Evolutionary conservation across 306 rosid species (phyloP).

Genomic region (Psophocarpus tetragonolobus): DNA sequence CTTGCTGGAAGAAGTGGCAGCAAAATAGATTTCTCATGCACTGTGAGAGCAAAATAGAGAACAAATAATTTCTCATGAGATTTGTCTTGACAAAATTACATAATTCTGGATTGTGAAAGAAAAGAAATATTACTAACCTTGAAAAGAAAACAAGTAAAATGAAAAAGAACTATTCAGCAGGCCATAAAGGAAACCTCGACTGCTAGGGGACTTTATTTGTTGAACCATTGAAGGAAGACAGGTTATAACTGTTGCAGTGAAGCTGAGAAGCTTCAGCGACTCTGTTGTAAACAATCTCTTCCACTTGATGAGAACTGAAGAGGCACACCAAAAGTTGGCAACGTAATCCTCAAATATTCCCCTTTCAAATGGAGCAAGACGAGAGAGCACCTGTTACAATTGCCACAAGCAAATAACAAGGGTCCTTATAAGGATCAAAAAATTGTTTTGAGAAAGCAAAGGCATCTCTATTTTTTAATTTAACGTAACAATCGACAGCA

Average conservation of each 20-base stretch:
- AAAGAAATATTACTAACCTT: slow-evolving; percentile 54
- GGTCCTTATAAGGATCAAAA: slow-evolving; percentile 1
- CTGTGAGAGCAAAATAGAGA: slow-evolving; percentile 46
- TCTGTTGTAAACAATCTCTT: slow-evolving; percentile 72
- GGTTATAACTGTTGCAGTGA: slow-evolving; percentile 62
- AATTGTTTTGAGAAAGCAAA: slow-evolving; percentile 3
- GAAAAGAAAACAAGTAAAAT: slow-evolving; percentile 90
- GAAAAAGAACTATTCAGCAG: slow-evolving; percentile 80
- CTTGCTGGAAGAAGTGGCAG: slow-evolving; percentile 90
- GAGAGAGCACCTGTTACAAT: slow-evolving; percentile 71
- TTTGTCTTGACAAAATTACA: background rate
- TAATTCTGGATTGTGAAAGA: background rate
- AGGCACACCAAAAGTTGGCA: slow-evolving; percentile 94
- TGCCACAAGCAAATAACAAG: slow-evolving; percentile 16
- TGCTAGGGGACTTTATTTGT: slow-evolving; percentile 78
- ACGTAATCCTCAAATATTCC: slow-evolving; percentile 95
- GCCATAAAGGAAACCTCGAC: slow-evolving; percentile 77
- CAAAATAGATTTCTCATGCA: slow-evolving; percentile 93
- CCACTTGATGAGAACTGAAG: slow-evolving; percentile 87
- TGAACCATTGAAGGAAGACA: slow-evolving; percentile 90
- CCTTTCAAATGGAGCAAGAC: slow-evolving; percentile 93
- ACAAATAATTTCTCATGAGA: background rate
- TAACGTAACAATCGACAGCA: background rate
- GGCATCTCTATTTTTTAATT: slow-evolving; percentile 5
- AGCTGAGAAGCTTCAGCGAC: slow-evolving; percentile 69